Percentiles rank a stretch among this genome's conserved stretches.
Evolutionary conservation across 345 rosid genomes (phyloP).

Genomic region (Hevea brasiliensis): DNA sequence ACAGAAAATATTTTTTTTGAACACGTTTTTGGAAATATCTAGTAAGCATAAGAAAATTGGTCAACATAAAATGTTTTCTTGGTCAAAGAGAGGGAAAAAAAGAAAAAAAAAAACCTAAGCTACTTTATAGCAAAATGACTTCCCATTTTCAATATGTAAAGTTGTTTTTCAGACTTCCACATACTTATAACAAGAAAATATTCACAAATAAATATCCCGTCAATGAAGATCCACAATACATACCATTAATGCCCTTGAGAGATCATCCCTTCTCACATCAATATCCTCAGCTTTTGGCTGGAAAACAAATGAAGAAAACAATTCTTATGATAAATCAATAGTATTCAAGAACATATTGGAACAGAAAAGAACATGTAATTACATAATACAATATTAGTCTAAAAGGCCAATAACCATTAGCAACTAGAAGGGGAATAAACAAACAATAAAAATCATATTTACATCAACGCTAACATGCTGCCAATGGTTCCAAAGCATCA

Average conservation of each 20-base stretch:
- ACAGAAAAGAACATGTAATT: background rate
- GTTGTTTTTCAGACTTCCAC: too few relatives aligned
- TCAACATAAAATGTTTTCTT: too few relatives aligned
- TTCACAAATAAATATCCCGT: background rate
- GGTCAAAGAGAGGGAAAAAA: too few relatives aligned
- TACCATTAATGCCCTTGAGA: slow-evolving; percentile 79
- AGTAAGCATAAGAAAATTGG: background rate
- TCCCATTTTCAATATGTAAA: too few relatives aligned
- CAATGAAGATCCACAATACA: slow-evolving; percentile 18
- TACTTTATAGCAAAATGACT: too few relatives aligned
- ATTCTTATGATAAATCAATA: slow-evolving; percentile 16
- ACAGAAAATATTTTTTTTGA: background rate
- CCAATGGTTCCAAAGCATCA: background rate
- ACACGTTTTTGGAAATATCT: too few relatives aligned
- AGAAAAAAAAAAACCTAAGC: too few relatives aligned
- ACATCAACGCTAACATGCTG: background rate
- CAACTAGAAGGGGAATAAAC: slow-evolving; percentile 2
- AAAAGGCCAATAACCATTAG: background rate
- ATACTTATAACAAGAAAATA: too few relatives aligned
- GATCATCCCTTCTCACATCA: slow-evolving; percentile 65
- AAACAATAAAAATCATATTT: background rate
- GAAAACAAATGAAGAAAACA: slow-evolving; percentile 15
- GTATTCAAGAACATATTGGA: slow-evolving; percentile 5
- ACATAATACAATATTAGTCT: background rate
- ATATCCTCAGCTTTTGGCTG: slow-evolving; percentile 64